These are phyloP conservation scores for Penicillium angulare DNA, from an alignment of 495 filamentous ascomycete genomes.

Conservation along the genomic window DNA sequence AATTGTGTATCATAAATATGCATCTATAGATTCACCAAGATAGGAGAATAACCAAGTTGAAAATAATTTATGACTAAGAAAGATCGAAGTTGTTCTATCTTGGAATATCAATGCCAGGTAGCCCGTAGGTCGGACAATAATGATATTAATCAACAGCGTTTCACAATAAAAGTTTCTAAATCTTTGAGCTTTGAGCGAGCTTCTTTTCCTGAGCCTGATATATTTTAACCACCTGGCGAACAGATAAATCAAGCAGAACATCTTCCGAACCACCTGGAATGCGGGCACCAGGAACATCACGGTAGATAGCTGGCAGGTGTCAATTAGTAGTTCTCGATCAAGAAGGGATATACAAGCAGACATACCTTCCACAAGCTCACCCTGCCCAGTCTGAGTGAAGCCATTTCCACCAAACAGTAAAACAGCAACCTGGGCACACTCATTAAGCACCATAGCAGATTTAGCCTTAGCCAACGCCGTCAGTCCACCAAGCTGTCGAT, in stretches of 20 bases:
- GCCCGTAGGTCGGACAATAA: too few species aligned
- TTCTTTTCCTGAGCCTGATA: slow-evolving; percentile 62
- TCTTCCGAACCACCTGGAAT: slow-evolving; percentile 75
- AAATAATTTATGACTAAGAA: too few species aligned
- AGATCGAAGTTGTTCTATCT: too few species aligned
- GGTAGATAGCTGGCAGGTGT: slow-evolving; percentile 56
- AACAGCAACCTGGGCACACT: slow-evolving; percentile 66
- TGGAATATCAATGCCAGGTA: too few species aligned
- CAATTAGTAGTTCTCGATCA: neutral
- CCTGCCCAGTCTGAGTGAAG: slow-evolving; percentile 64
- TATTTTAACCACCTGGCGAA: slow-evolving; percentile 71
- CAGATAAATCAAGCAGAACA: slow-evolving; percentile 68
- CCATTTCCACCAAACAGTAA: slow-evolving; percentile 74
- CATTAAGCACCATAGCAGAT: slow-evolving; percentile 64
- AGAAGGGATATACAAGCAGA: neutral
- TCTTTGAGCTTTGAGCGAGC: slow-evolving; percentile 47
- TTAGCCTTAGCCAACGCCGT: slow-evolving; percentile 71
- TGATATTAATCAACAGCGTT: neutral
- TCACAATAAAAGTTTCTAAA: slow-evolving; percentile 11
- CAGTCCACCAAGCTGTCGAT: slow-evolving; percentile 64
- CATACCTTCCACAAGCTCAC: slow-evolving; percentile 67
- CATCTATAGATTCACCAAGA: too few species aligned
- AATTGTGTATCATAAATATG: too few species aligned
- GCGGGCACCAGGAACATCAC: slow-evolving; percentile 60
- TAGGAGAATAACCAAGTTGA: too few species aligned